Evolutionary conservation across 768 basidiomycete genomes (phyloP), one percentile per base, ranked within the genome.

Genomic region (Paxillus involutus): DNA sequence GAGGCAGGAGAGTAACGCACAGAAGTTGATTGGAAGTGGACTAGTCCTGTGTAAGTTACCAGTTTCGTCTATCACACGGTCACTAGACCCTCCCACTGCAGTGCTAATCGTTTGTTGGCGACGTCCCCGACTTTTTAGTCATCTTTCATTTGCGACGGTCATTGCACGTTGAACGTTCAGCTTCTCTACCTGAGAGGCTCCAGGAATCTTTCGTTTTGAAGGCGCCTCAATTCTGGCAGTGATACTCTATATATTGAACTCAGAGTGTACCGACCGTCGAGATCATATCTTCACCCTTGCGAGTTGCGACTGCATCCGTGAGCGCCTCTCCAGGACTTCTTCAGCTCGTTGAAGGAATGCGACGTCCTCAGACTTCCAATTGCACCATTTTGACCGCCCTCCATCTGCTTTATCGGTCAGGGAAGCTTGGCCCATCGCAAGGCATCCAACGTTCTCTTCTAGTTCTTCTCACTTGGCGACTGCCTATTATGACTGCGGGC

Each of bases 31-130:
- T 26, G 26, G 5, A 26, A 26, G 26, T 6, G 26, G 26, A 26
- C 26, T 26, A 26, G 26, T 26, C 47, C 43, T 45, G 32, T 47
- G 52, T 30, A 26, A 26, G 26, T 36, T 43, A 17, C 47, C 41
- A 47, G 51, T 59, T 54, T 54, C 45, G 44, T 51, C 39, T 35
- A 44, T 19, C 35, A 41, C 36, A 21, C 19, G 12, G 13, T 26
- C 43, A 29, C 43, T 32, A 29, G 26, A 26, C 26, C 60, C 50
- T 12, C n/a, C 21, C 39, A 29, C 32, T 11, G 16, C 11, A 10
- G 26, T 21, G 21, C 21, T 21, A 21, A 21, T 21, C 21, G 21
- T 3, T 24, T 30, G 7, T 47, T 26, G 26, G 26, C 26, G 4
- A 26, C 26, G 26, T 30, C 6, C 14, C 44, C 40, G 24, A 5